Conservation (phyloP, 768 basidiomycete genomes). For the Serendipita sp. region DNA sequence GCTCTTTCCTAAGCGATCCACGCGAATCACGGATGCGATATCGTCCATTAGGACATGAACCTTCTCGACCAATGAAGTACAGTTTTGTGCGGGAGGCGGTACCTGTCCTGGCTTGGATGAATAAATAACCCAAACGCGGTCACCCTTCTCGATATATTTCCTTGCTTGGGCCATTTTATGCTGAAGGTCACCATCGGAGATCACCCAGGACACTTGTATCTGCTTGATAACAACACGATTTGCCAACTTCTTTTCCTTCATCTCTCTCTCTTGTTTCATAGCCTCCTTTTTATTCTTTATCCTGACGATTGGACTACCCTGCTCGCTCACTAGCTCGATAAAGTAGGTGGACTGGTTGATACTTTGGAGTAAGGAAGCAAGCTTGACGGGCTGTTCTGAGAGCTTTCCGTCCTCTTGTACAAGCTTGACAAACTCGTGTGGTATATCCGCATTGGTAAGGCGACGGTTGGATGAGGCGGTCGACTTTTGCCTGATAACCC, state of each 20-base stretch:
- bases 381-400: background rate
- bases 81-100: constrained; percentile 23
- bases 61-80: constrained; percentile 29
- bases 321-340: constrained; percentile 37
- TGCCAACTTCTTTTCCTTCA: constrained; percentile 21
- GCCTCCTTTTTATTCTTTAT: constrained; percentile 32
- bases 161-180: constrained; percentile 48
- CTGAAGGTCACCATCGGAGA: constrained; percentile 37
- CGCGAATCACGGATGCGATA: constrained; percentile 18
- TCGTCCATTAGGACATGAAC: constrained; percentile 29
- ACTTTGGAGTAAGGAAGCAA: background rate
- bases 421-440: background rate
- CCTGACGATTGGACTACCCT: constrained; percentile 43
- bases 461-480: background rate
- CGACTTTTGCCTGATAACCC: background rate
- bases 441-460: background rate
- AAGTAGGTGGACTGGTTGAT: constrained; percentile 27
- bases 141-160: constrained; percentile 42
- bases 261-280: constrained; percentile 23
- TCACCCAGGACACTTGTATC: constrained; percentile 55
- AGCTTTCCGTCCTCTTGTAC: constrained; percentile 3
- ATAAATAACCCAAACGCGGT: constrained; percentile 39
- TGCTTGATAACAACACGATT: constrained; percentile 30
- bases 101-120: constrained; percentile 29
- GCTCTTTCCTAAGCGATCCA: background rate